Percentiles rank a stretch among this genome's conserved stretches.
These are phyloP conservation scores for Talaromyces sp. DNA, from an alignment of 2,329 filamentous ascomycete species.

Conservation along the genomic window DNA sequence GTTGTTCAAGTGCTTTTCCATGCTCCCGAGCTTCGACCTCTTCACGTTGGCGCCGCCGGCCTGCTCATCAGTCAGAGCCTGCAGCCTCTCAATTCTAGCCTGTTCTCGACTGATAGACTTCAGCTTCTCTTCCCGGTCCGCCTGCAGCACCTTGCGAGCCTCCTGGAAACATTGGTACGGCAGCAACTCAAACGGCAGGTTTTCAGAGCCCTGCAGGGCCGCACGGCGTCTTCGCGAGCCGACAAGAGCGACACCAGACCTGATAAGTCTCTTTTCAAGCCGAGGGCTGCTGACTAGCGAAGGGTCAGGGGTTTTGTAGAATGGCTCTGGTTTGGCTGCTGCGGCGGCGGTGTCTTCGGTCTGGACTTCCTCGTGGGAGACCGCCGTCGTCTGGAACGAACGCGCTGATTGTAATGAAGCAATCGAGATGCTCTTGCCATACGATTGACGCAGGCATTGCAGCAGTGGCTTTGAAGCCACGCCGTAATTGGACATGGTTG, in stretches of 20 bases:
- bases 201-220: conserved; percentile 59
- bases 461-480: conserved; percentile 39
- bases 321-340: conserved; percentile 28
- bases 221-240: conserved; percentile 81
- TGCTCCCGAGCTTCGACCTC: conserved; percentile 61
- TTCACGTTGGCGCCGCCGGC: conserved; percentile 63
- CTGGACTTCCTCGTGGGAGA: conserved; percentile 42
- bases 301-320: conserved; percentile 53
- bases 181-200: conserved; percentile 84
- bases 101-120: conserved; percentile 64
- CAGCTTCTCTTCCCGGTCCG: conserved; percentile 78
- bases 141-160: conserved; percentile 74
- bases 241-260: conserved; percentile 65
- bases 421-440: conserved; percentile 26
- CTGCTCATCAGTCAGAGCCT: conserved; percentile 53
- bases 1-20: conserved; percentile 68
- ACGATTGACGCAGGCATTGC: conserved; percentile 37
- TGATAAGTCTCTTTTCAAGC: conserved; percentile 65
- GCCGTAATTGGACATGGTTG: conserved; percentile 37
- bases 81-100: conserved; percentile 63
- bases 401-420: conserved; percentile 38
- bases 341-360: conserved; percentile 32
- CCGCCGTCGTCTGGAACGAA: conserved; percentile 46
- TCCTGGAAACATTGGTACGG: conserved; percentile 99
- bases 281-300: conserved; percentile 60